These are phyloP conservation scores for Colletotrichum trifolii DNA, from an alignment of 2,329 filamentous ascomycete genomes.

Conservation along the genomic window DNA sequence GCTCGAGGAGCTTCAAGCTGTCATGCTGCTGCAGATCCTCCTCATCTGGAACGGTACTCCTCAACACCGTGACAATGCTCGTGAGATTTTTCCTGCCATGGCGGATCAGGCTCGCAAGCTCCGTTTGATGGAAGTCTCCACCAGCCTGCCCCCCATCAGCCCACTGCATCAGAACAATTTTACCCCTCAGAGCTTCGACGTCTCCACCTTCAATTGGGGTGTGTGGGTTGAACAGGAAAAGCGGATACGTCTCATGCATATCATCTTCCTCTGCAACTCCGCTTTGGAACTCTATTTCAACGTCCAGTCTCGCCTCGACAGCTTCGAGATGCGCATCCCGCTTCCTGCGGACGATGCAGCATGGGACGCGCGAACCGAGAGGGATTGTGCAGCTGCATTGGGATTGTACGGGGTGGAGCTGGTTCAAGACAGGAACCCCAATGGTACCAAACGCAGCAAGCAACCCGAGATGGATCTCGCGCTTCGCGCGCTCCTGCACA, in stretches of 20 bases:
- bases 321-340: constrained; percentile 73
- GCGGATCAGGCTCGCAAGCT: constrained; percentile 67
- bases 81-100: constrained; percentile 67
- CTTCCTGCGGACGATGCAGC: constrained; percentile 78
- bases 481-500: constrained; percentile 70
- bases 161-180: constrained; percentile 69
- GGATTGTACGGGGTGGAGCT: constrained; percentile 69
- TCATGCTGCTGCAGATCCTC: constrained; percentile 70
- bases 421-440: constrained; percentile 66
- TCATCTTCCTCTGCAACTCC: constrained; percentile 72
- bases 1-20: constrained; percentile 75
- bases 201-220: constrained; percentile 71
- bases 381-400: constrained; percentile 73
- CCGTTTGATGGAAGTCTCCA: constrained; percentile 65
- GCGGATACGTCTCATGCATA: constrained; percentile 72
- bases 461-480: constrained; percentile 73
- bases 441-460: constrained; percentile 71
- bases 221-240: constrained; percentile 79
- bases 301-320: constrained; percentile 69
- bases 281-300: constrained; percentile 80
- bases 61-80: constrained; percentile 71
- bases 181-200: constrained; percentile 56
- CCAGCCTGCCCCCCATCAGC: constrained; percentile 62
- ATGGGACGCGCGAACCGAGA: constrained; percentile 72
- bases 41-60: constrained; percentile 78